phyloP scores from a whole-genome alignment of 371 early-diverging fungal species.

The Mycotypha africana region DNA sequence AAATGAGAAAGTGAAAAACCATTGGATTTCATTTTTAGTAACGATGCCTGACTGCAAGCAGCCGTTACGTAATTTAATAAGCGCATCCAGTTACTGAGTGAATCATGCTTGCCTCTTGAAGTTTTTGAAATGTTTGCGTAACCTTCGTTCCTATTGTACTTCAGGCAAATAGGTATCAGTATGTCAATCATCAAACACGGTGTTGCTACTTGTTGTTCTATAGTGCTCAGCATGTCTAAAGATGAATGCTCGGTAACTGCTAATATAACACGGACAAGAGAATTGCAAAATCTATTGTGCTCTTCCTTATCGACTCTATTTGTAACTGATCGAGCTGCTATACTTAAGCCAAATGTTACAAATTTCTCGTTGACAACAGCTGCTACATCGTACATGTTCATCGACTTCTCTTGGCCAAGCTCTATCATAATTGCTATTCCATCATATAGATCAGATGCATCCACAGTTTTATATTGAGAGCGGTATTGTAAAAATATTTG shows the following conservation, averaged over 20 bases:
- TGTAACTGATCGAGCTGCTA: conserved; percentile 31
- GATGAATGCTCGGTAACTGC: conserved; percentile 51
- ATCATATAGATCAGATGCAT: conserved; percentile 48
- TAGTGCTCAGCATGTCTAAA: conserved; percentile 43
- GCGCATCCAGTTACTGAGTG: conserved; percentile 39
- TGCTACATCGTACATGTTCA: conserved; percentile 39
- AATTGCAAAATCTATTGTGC: conserved; percentile 36
- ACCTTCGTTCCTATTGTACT: conserved; percentile 34
- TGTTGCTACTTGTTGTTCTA: conserved; percentile 41
- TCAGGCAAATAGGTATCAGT: conserved; percentile 49
- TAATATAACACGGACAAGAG: conserved; percentile 50
- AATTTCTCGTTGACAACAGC: conserved; percentile 42
- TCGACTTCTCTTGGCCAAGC: conserved; percentile 35
- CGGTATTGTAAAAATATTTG: conserved; percentile 40
- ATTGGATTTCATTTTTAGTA: conserved; percentile 28
- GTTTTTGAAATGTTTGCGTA: conserved; percentile 17
- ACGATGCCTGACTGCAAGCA: conserved; percentile 33
- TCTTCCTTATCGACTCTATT: conserved; percentile 39
- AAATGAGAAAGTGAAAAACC: conserved; percentile 37
- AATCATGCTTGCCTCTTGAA: conserved; percentile 20
- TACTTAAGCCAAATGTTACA: conserved; percentile 38
- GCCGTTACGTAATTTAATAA: conserved; percentile 27
- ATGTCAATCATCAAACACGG: conserved; percentile 43
- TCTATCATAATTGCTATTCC: conserved; percentile 42
- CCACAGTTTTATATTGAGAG: conserved; percentile 46